phyloP scores from a whole-genome alignment of 1,284 basidiomycete species.

The Exsudoporus floridanus region DNA sequence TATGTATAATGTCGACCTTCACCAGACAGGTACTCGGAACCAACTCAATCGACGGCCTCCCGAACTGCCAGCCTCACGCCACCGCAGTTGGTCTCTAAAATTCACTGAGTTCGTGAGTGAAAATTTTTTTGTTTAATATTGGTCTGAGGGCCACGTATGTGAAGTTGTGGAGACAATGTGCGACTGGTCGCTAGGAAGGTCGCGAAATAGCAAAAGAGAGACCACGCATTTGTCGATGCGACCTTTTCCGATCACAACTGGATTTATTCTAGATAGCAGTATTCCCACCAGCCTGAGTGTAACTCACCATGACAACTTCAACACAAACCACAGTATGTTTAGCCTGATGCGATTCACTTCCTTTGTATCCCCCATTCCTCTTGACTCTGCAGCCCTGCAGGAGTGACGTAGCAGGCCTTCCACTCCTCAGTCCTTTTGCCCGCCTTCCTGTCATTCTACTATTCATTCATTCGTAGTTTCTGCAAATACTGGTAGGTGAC shows the following conservation, averaged over 20 bases:
- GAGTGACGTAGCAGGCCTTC: slow-evolving; percentile 42
- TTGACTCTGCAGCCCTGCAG: slow-evolving; percentile 47
- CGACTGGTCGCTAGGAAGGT: too few relatives aligned
- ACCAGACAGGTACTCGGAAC: too few relatives aligned
- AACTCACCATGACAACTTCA: slow-evolving; percentile 2
- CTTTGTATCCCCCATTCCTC: slow-evolving; percentile 24
- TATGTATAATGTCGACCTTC: too few relatives aligned
- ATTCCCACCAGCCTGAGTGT: not conserved
- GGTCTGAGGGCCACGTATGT: too few relatives aligned
- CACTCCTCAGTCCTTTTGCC: slow-evolving; percentile 4
- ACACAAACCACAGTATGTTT: not conserved
- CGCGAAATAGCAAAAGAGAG: not conserved
- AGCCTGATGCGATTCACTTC: slow-evolving; percentile 6
- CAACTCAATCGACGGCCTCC: too few relatives aligned
- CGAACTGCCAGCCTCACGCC: too few relatives aligned
- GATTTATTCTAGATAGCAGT: not conserved
- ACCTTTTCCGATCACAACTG: not conserved
- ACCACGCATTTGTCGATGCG: not conserved
- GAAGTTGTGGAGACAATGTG: too few relatives aligned
- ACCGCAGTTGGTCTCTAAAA: too few relatives aligned
- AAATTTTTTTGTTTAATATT: too few relatives aligned
- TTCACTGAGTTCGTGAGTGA: too few relatives aligned
- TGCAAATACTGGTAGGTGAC: slow-evolving; percentile 13
- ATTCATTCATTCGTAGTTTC: slow-evolving; percentile 33
- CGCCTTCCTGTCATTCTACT: slow-evolving; percentile 4